Evolutionary conservation across 192 early-diverging fungal genomes (phyloP).

Genomic region (Oehlia diaphana): DNA sequence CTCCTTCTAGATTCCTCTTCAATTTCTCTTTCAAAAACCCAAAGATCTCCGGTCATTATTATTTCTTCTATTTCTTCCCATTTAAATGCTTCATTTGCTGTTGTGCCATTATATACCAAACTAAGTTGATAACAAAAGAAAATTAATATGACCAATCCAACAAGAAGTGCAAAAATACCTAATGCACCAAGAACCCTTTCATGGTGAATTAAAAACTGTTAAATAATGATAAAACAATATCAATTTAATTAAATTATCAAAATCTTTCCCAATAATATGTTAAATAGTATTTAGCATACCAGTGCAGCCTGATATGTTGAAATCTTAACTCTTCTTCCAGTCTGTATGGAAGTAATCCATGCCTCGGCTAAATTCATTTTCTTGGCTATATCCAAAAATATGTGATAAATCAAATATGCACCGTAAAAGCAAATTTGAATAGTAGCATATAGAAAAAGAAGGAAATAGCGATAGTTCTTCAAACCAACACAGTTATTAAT

Average conservation of each 20-base stretch:
- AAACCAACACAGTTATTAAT: slow-evolving; percentile 56
- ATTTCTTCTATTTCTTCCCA: slow-evolving; percentile 56
- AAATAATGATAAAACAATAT: neutral
- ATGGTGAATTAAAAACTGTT: slow-evolving; percentile 50
- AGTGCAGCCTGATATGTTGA: slow-evolving; percentile 41
- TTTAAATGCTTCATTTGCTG: slow-evolving; percentile 58
- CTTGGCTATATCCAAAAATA: slow-evolving; percentile 38
- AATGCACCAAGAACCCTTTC: slow-evolving; percentile 52
- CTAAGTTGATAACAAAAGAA: slow-evolving; percentile 53
- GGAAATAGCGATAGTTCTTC: slow-evolving; percentile 55
- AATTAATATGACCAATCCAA: slow-evolving; percentile 48
- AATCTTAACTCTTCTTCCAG: slow-evolving; percentile 27
- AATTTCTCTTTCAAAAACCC: neutral
- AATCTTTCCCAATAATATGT: neutral
- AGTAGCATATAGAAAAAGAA: slow-evolving; percentile 47
- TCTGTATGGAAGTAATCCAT: slow-evolving; percentile 23
- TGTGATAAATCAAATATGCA: slow-evolving; percentile 43
- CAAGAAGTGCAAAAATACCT: slow-evolving; percentile 47
- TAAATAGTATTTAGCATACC: slow-evolving; percentile 38
- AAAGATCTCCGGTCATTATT: slow-evolving; percentile 45
- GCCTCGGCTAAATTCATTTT: slow-evolving; percentile 37
- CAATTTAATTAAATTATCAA: neutral
- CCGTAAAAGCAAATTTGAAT: slow-evolving; percentile 53
- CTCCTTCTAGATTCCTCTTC: neutral
- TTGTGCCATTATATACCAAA: slow-evolving; percentile 46